Conservation (phyloP, 176 grass and related monocot genomes). For the Hordeum marinum region DNA sequence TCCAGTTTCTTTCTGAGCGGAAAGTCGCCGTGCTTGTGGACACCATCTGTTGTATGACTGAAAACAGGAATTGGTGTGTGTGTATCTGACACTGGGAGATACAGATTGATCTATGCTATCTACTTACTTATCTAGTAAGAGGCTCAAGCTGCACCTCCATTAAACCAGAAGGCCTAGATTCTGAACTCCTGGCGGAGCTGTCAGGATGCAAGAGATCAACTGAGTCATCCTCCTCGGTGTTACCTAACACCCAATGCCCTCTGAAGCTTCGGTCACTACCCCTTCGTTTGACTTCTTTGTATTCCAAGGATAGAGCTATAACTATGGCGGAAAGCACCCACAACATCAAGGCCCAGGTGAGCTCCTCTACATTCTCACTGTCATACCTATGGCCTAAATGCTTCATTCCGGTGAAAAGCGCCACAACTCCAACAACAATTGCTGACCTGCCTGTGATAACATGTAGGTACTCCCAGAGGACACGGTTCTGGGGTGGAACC, state of each 20-base stretch:
- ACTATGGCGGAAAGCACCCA: constrained; percentile 65
- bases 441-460: constrained; percentile 77
- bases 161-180: constrained; percentile 40
- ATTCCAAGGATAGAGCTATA: constrained; percentile 69
- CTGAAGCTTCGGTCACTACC: constrained; percentile 27
- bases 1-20: neutral
- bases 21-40: neutral
- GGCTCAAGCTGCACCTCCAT: constrained; percentile 88
- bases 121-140: constrained; percentile 57
- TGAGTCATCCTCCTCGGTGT: constrained; percentile 76
- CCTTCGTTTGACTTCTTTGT: constrained; percentile 53
- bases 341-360: constrained; percentile 74
- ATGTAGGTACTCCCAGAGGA: constrained; percentile 84
- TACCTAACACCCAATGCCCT: constrained; percentile 78
- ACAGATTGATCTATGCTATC: constrained; percentile 20
- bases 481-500: constrained; percentile 39
- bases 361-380: constrained; percentile 80
- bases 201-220: constrained; percentile 78
- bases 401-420: constrained; percentile 82
- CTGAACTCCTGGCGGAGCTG: constrained; percentile 36
- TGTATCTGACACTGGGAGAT: constrained; percentile 23
- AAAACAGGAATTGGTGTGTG: constrained; percentile 4
- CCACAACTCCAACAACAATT: constrained; percentile 54
- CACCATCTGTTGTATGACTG: constrained; percentile 14
- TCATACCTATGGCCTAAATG: constrained; percentile 79